These are phyloP conservation scores for Fusarium torulosum DNA, from an alignment of 2,329 filamentous ascomycete species.

Conservation along the genomic window DNA sequence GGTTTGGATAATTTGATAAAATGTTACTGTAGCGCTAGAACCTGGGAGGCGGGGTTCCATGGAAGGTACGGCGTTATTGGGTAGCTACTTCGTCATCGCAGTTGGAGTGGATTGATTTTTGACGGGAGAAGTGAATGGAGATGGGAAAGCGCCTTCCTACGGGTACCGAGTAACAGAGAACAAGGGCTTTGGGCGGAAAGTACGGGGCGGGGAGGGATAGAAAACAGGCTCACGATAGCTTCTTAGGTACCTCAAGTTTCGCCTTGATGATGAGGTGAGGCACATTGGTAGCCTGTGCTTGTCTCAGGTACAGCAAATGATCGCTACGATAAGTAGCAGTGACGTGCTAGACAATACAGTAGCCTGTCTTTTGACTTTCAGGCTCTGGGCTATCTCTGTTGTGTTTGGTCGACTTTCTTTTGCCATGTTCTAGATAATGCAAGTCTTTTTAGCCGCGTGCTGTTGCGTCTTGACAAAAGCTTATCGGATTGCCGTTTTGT, in stretches of 20 bases:
- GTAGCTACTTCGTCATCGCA: slow-evolving; percentile 34
- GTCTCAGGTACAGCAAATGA: slow-evolving; percentile 8
- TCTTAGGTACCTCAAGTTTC: slow-evolving; percentile 15
- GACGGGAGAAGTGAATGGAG: slow-evolving; percentile 9
- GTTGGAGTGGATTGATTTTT: slow-evolving; percentile 9
- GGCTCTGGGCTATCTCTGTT: slow-evolving; percentile 16
- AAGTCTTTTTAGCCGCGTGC: slow-evolving; percentile 30
- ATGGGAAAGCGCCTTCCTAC: background rate
- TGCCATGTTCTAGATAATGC: slow-evolving; percentile 35
- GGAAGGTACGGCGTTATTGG: slow-evolving; percentile 20
- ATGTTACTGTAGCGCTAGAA: slow-evolving; percentile 13
- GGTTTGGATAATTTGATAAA: slow-evolving; percentile 33
- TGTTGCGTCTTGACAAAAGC: slow-evolving; percentile 12
- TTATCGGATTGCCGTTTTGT: slow-evolving; percentile 21
- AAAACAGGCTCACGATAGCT: slow-evolving; percentile 32
- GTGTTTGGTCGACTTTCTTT: slow-evolving; percentile 27
- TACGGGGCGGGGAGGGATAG: slow-evolving; percentile 11
- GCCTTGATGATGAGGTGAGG: slow-evolving; percentile 4
- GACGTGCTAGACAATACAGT: slow-evolving; percentile 34
- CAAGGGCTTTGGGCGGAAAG: slow-evolving; percentile 8
- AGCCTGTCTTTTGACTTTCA: slow-evolving; percentile 24
- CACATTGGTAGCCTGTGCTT: slow-evolving; percentile 9
- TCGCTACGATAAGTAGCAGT: slow-evolving; percentile 29
- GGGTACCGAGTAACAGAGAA: slow-evolving; percentile 1
- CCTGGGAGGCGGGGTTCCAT: slow-evolving; percentile 39